Evolutionary conservation across 169 alveolate genomes (phyloP), one percentile per base, ranked within the genome.

Genomic region (Plasmodium fragile): DNA sequence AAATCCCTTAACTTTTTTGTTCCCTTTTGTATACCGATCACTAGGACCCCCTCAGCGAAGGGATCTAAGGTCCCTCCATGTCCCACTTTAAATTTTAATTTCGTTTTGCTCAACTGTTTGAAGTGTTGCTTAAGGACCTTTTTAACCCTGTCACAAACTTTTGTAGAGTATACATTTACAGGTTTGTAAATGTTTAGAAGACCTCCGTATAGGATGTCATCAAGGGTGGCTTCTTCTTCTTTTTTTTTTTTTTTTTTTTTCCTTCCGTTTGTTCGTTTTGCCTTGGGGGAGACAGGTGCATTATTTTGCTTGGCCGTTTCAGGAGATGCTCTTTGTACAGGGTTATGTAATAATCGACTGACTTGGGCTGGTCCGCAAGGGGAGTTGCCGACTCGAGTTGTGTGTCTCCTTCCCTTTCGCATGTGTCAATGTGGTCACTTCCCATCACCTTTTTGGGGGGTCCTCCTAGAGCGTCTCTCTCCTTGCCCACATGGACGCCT

Each of bases 11-110:
- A 83, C 39, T 59, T 18, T 49, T 96, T 96, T 1, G 97, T 96
- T 28, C 93, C 97, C 2, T 52, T 69, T 28, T 96, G 97, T 28
- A 96, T 84, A 30, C 97, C 97, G 32, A 96, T 79, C 1, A 96
- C 95, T 82, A 96, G 77, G 5, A 96, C 97, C 22, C 96, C 96
- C 73, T 96, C 96, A 39, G 97, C 96, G 81, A 92, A 87, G 52
- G 83, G 94, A 72, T 96, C 97, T 41, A 96, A 94, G 10, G 97
- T 96, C 4, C 97, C 97, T 43, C 97, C 97, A 80, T 96, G 97
- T n/a, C 97, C 97, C 52, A 96, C 97, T 49, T 83, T 93, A 10
- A 95, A 77, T 18, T 94, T 92, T 4, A 94, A 90, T 1, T 91
- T 92, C 41, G 34, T 55, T 53, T 53, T 6, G 79, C 43, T 30